These are phyloP conservation scores for Pyrenochaeta sp. DNA, from an alignment of 2,329 filamentous ascomycete species.

Conservation along the genomic window DNA sequence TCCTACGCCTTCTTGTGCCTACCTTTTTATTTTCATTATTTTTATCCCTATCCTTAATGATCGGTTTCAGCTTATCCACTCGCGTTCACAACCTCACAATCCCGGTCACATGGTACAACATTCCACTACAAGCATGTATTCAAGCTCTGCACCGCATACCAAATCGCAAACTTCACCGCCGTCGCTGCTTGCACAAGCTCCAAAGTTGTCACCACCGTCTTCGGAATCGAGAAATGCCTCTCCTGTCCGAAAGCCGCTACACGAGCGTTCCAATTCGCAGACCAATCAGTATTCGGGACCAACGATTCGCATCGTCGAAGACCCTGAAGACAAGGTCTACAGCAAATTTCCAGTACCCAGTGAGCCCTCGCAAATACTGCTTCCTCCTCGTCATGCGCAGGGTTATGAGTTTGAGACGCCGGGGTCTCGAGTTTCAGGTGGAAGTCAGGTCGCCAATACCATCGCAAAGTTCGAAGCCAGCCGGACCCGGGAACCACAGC, in stretches of 20 bases:
- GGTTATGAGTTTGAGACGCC: conserved; percentile 51
- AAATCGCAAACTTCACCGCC: conserved; percentile 35
- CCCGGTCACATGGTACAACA: conserved; percentile 30
- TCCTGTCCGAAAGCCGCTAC: conserved; percentile 46
- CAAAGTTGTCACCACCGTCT: conserved; percentile 42
- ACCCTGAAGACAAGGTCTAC: conserved; percentile 47
- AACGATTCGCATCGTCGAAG: conserved; percentile 53
- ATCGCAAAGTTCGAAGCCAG: conserved; percentile 49
- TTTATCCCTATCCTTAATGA: conserved; percentile 41
- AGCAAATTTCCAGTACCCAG: conserved; percentile 51
- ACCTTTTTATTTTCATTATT: conserved; percentile 24
- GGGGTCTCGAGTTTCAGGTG: conserved; percentile 52
- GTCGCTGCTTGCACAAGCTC: conserved; percentile 39
- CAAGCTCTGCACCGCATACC: conserved; percentile 29
- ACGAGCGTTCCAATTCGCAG: conserved; percentile 50
- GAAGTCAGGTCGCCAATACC: conserved; percentile 47
- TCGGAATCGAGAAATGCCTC: conserved; percentile 39
- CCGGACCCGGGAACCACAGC: conserved; percentile 44
- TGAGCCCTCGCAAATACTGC: conserved; percentile 51
- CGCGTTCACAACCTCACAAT: conserved; percentile 31
- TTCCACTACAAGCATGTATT: conserved; percentile 42
- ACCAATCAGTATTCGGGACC: conserved; percentile 48
- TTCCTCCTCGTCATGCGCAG: conserved; percentile 48
- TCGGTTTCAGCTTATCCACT: conserved; percentile 32
- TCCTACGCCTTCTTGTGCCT: conserved; percentile 29